phyloP scores from a whole-genome alignment of 2,329 filamentous ascomycete species.

The Fusarium kyushuense region DNA sequence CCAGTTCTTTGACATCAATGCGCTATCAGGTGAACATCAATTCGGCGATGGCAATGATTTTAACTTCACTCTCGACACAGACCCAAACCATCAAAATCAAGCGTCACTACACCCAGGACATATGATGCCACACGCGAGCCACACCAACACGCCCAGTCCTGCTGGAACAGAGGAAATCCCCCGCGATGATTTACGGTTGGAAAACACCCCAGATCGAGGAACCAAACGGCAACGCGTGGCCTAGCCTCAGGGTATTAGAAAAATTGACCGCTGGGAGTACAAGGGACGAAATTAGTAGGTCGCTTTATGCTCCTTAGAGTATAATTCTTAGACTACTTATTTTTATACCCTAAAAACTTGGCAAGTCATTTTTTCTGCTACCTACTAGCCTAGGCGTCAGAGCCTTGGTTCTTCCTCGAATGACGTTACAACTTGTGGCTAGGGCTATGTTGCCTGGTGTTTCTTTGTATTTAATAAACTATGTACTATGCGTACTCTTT shows the following conservation, averaged over 20 bases:
- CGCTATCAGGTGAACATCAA: slow-evolving; percentile 54
- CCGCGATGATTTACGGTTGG: slow-evolving; percentile 55
- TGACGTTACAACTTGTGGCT: neutral
- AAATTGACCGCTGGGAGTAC: no score
- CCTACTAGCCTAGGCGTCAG: slow-evolving; percentile 42
- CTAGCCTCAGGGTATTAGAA: no score
- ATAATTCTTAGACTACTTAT: no score
- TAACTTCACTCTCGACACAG: slow-evolving; percentile 62
- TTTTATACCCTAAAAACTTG: no score
- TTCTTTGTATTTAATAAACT: slow-evolving; percentile 17
- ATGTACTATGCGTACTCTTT: neutral
- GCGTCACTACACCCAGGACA: slow-evolving; percentile 51
- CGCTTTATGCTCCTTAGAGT: no score
- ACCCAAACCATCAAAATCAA: slow-evolving; percentile 45
- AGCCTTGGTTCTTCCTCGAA: neutral
- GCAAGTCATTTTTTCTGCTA: no score
- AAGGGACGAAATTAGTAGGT: no score
- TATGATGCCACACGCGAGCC: slow-evolving; percentile 11
- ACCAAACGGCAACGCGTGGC: slow-evolving; percentile 56
- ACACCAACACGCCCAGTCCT: slow-evolving; percentile 59
- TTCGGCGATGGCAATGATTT: slow-evolving; percentile 63
- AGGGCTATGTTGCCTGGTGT: neutral
- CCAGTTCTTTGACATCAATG: slow-evolving; percentile 63
- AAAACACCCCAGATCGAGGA: slow-evolving; percentile 46
- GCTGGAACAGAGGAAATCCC: slow-evolving; percentile 64